Percentiles rank a stretch among this genome's conserved stretches.
These are phyloP conservation scores for Eremothecium cymbalariae DNA, from an alignment of 1,139 yeast species.

Conservation along the genomic window DNA sequence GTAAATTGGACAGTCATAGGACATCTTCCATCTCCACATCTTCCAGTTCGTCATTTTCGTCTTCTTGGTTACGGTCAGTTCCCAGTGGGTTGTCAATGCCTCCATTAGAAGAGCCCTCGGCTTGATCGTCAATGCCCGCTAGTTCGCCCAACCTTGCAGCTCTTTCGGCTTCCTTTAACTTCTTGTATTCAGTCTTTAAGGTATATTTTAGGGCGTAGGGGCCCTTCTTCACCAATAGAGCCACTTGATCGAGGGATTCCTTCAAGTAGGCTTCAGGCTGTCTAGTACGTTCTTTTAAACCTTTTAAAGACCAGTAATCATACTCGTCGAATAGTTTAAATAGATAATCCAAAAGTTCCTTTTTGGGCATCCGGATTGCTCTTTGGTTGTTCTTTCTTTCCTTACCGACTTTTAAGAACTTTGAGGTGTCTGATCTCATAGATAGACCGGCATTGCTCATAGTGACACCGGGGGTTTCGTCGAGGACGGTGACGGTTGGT, in stretches of 20 bases:
- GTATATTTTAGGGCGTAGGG: conserved; percentile 92
- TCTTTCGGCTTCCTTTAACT: conserved; percentile 68
- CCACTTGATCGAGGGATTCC: conserved; percentile 85
- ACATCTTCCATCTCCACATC: conserved; percentile 39
- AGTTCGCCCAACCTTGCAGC: conserved; percentile 56
- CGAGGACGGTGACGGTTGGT: conserved; percentile 71
- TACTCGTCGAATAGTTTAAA: conserved; percentile 88
- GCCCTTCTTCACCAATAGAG: conserved; percentile 84
- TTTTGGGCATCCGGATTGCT: conserved; percentile 90
- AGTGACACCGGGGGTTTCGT: conserved; percentile 79
- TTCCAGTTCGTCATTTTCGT: conserved; percentile 31
- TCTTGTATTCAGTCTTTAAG: conserved; percentile 81
- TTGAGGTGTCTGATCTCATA: conserved; percentile 56
- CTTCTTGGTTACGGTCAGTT: conserved; percentile 18
- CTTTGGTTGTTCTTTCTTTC: conserved; percentile 44
- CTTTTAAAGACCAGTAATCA: conserved; percentile 95
- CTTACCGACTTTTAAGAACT: conserved; percentile 48
- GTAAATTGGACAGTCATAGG: conserved; percentile 19
- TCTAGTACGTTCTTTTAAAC: conserved; percentile 83
- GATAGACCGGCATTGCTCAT: conserved; percentile 83
- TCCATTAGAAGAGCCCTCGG: conserved; percentile 32
- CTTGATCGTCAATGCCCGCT: conserved; percentile 43
- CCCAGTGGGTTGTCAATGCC: conserved; percentile 11
- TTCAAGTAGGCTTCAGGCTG: conserved; percentile 94
- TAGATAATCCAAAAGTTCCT: conserved; percentile 78